Evolutionary conservation across 1,284 basidiomycete species (phyloP).

Genomic region (Violaceomyces palustris): DNA sequence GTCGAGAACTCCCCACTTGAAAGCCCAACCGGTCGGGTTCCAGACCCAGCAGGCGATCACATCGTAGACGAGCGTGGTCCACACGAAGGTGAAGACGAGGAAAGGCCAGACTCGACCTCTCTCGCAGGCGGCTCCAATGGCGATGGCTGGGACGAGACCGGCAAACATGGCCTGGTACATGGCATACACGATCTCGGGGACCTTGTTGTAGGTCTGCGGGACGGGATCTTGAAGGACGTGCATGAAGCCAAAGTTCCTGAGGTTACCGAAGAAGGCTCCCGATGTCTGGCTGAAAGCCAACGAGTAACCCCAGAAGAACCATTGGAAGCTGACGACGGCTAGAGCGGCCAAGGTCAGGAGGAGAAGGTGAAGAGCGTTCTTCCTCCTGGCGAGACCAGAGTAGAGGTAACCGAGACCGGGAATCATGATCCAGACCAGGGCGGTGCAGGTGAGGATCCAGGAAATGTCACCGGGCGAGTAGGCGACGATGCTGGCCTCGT

Average conservation of each 20-base stretch:
- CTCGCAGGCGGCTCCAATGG: slow-evolving; percentile 69
- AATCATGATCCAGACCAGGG: slow-evolving; percentile 68
- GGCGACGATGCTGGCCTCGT: slow-evolving; percentile 19
- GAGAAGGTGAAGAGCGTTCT: slow-evolving; percentile 58
- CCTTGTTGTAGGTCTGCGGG: slow-evolving; percentile 60
- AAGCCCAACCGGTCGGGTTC: slow-evolving; percentile 83
- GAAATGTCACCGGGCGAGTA: slow-evolving; percentile 46
- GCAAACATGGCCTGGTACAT: slow-evolving; percentile 54
- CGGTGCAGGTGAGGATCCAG: slow-evolving; percentile 66
- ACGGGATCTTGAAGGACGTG: slow-evolving; percentile 72
- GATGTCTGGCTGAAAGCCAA: slow-evolving; percentile 61
- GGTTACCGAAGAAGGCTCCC: slow-evolving; percentile 66
- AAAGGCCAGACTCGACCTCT: slow-evolving; percentile 80
- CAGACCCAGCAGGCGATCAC: slow-evolving; percentile 65
- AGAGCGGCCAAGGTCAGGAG: slow-evolving; percentile 56
- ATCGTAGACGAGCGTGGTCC: slow-evolving; percentile 67
- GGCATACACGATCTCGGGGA: slow-evolving; percentile 59
- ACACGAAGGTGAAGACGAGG: slow-evolving; percentile 79
- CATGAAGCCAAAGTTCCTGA: slow-evolving; percentile 60
- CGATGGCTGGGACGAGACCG: slow-evolving; percentile 57
- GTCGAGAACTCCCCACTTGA: slow-evolving; percentile 83
- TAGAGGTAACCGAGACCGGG: slow-evolving; percentile 71
- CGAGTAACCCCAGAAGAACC: slow-evolving; percentile 54
- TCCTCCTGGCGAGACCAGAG: slow-evolving; percentile 73
- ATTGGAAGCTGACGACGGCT: slow-evolving; percentile 60